Evolutionary conservation across 306 rosid species (phyloP).

Genomic region (Carpinus fangiana): DNA sequence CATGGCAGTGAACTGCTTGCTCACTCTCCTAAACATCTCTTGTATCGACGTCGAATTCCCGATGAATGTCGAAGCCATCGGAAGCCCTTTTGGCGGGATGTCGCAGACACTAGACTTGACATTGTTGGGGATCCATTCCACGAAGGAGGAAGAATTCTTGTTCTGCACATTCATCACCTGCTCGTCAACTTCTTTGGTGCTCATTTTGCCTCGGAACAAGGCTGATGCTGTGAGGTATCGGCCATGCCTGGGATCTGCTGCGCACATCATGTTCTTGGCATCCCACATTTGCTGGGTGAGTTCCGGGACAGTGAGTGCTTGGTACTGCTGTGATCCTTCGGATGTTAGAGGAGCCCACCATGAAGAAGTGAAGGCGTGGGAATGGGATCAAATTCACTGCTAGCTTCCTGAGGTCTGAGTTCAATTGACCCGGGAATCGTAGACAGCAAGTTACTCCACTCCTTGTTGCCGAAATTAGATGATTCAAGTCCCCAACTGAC

Average conservation of each 20-base stretch:
- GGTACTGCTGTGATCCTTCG: slow-evolving; percentile 62
- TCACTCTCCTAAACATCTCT: slow-evolving; percentile 77
- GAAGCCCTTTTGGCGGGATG: slow-evolving; percentile 61
- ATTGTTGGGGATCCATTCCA: slow-evolving; percentile 82
- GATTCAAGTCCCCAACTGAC: slow-evolving; percentile 80
- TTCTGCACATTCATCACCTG: slow-evolving; percentile 69
- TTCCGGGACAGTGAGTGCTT: slow-evolving; percentile 60
- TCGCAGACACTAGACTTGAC: slow-evolving; percentile 82
- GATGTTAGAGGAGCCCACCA: slow-evolving; percentile 82
- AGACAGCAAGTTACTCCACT: slow-evolving; percentile 87
- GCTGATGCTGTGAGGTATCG: slow-evolving; percentile 82
- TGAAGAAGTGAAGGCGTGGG: slow-evolving; percentile 79
- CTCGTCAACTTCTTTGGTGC: slow-evolving; percentile 67
- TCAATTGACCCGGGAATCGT: slow-evolving; percentile 79
- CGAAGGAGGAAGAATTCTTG: slow-evolving; percentile 71
- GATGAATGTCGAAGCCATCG: slow-evolving; percentile 68
- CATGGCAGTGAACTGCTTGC: slow-evolving; percentile 82
- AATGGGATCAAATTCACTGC: slow-evolving; percentile 83
- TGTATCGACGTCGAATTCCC: slow-evolving; percentile 82
- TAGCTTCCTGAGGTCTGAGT: slow-evolving; percentile 69
- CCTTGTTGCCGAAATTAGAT: slow-evolving; percentile 79
- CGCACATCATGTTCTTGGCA: slow-evolving; percentile 79
- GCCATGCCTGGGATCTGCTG: slow-evolving; percentile 68
- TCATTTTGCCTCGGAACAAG: slow-evolving; percentile 70
- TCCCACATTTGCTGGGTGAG: slow-evolving; percentile 85